Conservation (phyloP, 2,329 filamentous ascomycete species). For the Ophiosphaerella herpotricha region DNA sequence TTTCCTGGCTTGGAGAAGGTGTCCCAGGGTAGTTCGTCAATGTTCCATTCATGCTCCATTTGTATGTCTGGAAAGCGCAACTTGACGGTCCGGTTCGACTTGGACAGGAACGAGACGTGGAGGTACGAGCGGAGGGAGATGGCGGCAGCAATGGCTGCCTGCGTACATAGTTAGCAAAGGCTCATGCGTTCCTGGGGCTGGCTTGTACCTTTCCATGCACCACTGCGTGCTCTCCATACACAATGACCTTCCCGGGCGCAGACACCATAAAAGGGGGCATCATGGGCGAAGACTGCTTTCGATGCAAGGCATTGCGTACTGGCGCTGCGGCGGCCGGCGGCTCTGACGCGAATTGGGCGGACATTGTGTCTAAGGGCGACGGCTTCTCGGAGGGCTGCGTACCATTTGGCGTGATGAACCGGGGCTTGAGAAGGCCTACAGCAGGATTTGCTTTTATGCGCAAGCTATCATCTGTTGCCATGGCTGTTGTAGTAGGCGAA, state of each 20-base stretch:
- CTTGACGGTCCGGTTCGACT: constrained; percentile 85
- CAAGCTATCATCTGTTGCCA: constrained; percentile 33
- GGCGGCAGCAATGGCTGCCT: constrained; percentile 91
- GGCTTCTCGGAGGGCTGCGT: constrained; percentile 31
- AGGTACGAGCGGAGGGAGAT: constrained; percentile 96
- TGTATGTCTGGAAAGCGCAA: constrained; percentile 90
- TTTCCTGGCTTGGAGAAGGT: constrained; percentile 78
- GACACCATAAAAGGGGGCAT: constrained; percentile 97
- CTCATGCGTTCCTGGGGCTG: neutral
- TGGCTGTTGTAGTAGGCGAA: constrained; percentile 5
- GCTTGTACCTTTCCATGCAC: constrained; percentile 82
- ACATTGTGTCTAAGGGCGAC: constrained; percentile 35
- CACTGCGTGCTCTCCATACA: constrained; percentile 97
- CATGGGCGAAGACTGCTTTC: constrained; percentile 60
- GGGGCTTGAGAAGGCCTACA: constrained; percentile 27
- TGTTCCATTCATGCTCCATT: constrained; percentile 90
- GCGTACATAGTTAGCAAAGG: constrained; percentile 17
- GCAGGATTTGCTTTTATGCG: constrained; percentile 23
- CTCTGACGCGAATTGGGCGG: constrained; percentile 30
- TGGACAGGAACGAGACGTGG: constrained; percentile 90
- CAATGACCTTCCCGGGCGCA: constrained; percentile 96
- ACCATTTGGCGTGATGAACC: constrained; percentile 27
- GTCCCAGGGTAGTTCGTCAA: constrained; percentile 87
- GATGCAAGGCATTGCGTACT: constrained; percentile 19
- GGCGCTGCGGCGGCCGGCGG: constrained; percentile 20